Base-by-base conservation (phyloP, 768 basidiomycete species). In the Tylopilus vinaceipallidus region DNA sequence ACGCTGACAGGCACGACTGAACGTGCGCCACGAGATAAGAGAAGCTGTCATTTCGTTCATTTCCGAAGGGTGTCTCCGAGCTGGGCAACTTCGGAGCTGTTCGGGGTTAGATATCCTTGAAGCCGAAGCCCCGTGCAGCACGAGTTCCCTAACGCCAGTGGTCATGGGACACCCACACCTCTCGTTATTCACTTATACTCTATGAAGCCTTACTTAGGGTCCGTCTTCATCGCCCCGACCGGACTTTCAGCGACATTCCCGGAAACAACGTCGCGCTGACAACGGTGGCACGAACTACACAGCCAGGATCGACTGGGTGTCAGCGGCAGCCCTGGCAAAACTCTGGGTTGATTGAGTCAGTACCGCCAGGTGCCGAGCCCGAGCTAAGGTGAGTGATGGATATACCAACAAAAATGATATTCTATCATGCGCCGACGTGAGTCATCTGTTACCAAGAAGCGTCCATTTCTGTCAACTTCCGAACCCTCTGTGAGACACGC, bases 11-110 rank as follows among this genome's bases (percentile, higher is more conserved):
- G 45, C 35, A 30, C 38, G 7, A 42, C 38, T 32, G 9, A 24
- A 47, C 52, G 2, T 47, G 53, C 40, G 27, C 12, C 38, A 23
- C 24, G 37, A 48, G 59, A 58, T 62, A 59, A 61, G 44, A 46
- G 40, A 14, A 32, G 44, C 41, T 32, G 49, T 34, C 48, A 26
- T 12, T 29, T 30, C n/a, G n/a, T 32, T 41, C 44, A 50, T 37
- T 48, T 45, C 34, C 46, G 37, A 41, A n/a, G n/a, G n/a, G n/a
- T n/a, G n/a, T n/a, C n/a, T n/a, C n/a, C n/a, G n/a, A n/a, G n/a
- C n/a, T 35, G 29, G 36, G n/a, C 13, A 13, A 20, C 22, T 43
- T 44, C 27, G 42, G 37, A 10, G 13, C 22, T 36, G 12, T 36
- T 34, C 10, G 33, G 8, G 17, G 17, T 8, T 13, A 11, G 32